Evolutionary conservation across 495 filamentous ascomycete genomes (phyloP), one percentile per base, ranked within the genome.

Genomic region (Entonaema liquescens): DNA sequence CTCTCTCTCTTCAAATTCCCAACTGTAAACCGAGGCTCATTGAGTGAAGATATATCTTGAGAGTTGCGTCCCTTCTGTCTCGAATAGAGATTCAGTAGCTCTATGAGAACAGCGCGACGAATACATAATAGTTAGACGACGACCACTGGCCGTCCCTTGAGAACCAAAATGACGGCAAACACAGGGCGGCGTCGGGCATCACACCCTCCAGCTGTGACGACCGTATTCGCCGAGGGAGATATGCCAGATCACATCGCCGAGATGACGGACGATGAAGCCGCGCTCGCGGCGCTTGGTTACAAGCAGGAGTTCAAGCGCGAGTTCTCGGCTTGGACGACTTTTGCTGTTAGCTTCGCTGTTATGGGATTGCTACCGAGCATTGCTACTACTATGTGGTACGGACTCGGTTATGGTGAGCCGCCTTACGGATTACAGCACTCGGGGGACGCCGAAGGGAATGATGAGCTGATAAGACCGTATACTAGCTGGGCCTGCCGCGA

Each of bases 231-330:
- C 8, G 83, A 87, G 59, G 89, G 89, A 40, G 90, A 92, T 63
- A 73, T 90, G 8, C 89, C 90, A 28, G 73, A 79, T 44, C 59
- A 73, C 36, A 54, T 79, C 49, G 72, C 75, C 25, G 78, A 78
- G 15, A 71, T 82, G 59, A 71, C 76, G 40, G 84, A 84, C 5
- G 91, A 93, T 75, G 91, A 93, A 71, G 85, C 90, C 59, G 86
- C 89, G 17, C 86, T 94, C 15, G 85, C 84, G 8, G 89, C 90
- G 0, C 81, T 94, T 47, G 91, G 91, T 15, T 93, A 93, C 76
- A 92, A 92, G 74, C 89, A 91, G 54, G 91, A 94, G 72, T 93
- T 93, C 82, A 93, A 92, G 79, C 83, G 91, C 67, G 91, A 94
- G 70, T 93, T 94, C 74, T 90, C 86, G n/a, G 79, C 92, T n/a